phyloP scores from a whole-genome alignment of 306 rosid genomes.

The Gynostemma pentaphyllum region DNA sequence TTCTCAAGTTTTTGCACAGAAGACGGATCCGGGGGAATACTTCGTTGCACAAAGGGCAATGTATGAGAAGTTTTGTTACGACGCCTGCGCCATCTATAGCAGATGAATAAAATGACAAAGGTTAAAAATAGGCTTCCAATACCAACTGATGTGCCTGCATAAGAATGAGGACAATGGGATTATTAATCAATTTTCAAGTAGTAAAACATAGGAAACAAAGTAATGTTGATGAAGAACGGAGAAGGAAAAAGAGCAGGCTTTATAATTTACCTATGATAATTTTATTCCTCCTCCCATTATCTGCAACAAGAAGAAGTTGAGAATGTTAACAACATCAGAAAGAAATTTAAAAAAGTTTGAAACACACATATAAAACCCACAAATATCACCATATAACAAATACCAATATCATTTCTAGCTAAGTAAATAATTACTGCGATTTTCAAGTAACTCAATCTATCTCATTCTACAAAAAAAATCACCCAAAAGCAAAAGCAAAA shows the following conservation, averaged over 20 bases:
- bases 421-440: too few species aligned
- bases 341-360: background rate
- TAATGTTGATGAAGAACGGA: too few species aligned
- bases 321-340: background rate
- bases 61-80: constrained; percentile 17
- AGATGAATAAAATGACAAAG: background rate
- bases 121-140: background rate
- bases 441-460: too few species aligned
- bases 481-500: background rate
- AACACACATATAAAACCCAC: background rate
- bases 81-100: constrained; percentile 14
- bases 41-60: constrained; percentile 21
- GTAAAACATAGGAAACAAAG: background rate
- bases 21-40: constrained; percentile 25
- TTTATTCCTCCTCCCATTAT: rapidly evolving
- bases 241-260: background rate
- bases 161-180: background rate
- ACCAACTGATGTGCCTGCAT: constrained; percentile 18
- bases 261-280: constrained; percentile 31
- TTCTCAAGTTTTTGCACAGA: constrained; percentile 33
- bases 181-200: background rate
- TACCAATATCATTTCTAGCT: background rate
- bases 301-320: constrained; percentile 21
- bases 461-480: too few species aligned
- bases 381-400: too few species aligned